Percentiles rank a stretch among this genome's conserved stretches.
Conservation (phyloP, 108 stramenopile species). For the Nitzschia sp. region DNA sequence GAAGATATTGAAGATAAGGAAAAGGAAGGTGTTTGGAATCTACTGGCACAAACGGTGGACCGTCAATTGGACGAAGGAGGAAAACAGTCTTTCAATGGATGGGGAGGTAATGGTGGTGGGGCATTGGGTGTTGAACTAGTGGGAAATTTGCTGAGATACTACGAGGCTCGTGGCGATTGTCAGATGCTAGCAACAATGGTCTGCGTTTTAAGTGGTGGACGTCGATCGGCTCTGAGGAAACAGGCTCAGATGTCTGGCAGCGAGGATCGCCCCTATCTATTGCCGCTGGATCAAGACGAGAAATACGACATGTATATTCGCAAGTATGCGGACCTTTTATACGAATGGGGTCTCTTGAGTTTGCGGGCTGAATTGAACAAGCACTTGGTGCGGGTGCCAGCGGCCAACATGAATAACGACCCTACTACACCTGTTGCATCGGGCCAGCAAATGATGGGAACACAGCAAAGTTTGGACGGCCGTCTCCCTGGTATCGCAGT, state of each 20-base stretch:
- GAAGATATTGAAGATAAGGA: constrained; percentile 39
- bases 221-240: constrained; percentile 1
- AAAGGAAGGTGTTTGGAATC: constrained; percentile 74
- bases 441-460: not conserved
- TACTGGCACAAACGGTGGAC: constrained; percentile 60
- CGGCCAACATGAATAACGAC: not conserved
- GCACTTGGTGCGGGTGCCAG: constrained; percentile 45
- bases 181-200: constrained; percentile 83
- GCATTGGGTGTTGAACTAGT: constrained; percentile 68
- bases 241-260: not conserved
- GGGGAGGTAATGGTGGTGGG: constrained; percentile 63
- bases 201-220: constrained; percentile 61
- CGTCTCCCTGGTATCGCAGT: constrained; percentile 43
- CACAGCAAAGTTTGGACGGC: not conserved
- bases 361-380: constrained; percentile 70
- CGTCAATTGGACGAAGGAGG: constrained; percentile 35
- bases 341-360: constrained; percentile 70
- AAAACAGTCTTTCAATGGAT: constrained; percentile 48
- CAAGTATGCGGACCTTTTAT: constrained; percentile 63
- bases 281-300: constrained; percentile 49
- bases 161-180: constrained; percentile 67
- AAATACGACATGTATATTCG: constrained; percentile 70
- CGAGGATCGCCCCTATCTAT: constrained; percentile 30
- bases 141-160: constrained; percentile 57
- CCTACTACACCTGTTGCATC: not conserved